A percentile compares a stretch with the other conserved stretches of the same genome.
These are phyloP conservation scores for Erythrophleum fordii DNA, from an alignment of 306 rosid species.

Conservation along the genomic window DNA sequence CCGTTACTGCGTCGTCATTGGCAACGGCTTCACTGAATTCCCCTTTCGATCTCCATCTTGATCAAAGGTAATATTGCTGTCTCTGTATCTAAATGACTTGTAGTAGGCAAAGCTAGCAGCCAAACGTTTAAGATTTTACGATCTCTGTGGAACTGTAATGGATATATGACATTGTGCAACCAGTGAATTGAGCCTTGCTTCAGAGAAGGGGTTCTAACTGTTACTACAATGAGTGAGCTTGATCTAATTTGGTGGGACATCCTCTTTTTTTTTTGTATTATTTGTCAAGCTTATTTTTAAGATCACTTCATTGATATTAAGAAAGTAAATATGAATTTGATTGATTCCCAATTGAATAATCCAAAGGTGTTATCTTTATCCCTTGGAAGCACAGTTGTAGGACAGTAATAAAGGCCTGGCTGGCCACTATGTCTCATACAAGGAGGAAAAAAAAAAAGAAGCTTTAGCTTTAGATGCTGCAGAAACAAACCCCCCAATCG, in stretches of 20 bases:
- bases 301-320: slow-evolving; percentile 29
- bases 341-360: slow-evolving; percentile 14
- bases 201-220: slow-evolving; percentile 14
- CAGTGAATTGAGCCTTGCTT: slow-evolving; percentile 17
- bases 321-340: slow-evolving; percentile 10
- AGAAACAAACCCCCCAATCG: slow-evolving; percentile 46
- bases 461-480: slow-evolving; percentile 36
- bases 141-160: background rate
- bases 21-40: slow-evolving; percentile 54
- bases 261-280: background rate
- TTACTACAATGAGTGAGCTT: slow-evolving; percentile 14
- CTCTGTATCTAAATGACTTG: background rate
- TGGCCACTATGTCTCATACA: slow-evolving; percentile 41
- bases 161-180: slow-evolving; percentile 19
- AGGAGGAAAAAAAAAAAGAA: slow-evolving; percentile 33
- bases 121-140: background rate
- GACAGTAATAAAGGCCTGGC: slow-evolving; percentile 29
- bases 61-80: slow-evolving; percentile 57
- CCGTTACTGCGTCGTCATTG: slow-evolving; percentile 47
- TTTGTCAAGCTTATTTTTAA: slow-evolving; percentile 8
- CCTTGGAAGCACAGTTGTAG: slow-evolving; percentile 21
- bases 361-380: background rate
- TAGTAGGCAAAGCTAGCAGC: background rate
- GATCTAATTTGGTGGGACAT: slow-evolving; percentile 41
- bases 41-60: slow-evolving; percentile 66